Evolutionary conservation across 345 rosid species (phyloP).

Genomic region (Camelina laxa): DNA sequence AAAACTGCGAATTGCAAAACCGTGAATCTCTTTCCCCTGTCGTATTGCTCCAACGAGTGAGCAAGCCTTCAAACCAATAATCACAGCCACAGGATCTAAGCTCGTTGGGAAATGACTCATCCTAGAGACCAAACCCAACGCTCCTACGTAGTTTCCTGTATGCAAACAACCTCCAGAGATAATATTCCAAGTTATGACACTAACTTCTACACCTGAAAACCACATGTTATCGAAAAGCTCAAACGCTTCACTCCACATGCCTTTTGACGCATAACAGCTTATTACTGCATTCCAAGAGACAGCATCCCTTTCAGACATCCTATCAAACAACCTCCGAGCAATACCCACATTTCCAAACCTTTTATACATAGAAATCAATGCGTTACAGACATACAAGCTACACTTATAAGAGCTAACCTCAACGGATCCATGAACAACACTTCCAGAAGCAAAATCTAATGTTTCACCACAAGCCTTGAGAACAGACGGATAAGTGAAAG

Average conservation of each 20-base stretch:
- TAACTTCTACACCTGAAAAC: conserved; percentile 49
- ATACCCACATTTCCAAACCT: conserved; percentile 55
- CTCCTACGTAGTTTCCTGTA: conserved; percentile 54
- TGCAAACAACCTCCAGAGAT: conserved; percentile 62
- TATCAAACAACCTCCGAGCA: conserved; percentile 59
- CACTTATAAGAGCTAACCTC: conserved; percentile 44
- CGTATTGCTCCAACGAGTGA: conserved; percentile 59
- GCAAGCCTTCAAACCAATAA: conserved; percentile 73
- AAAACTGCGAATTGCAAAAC: conserved; percentile 55
- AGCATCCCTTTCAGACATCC: conserved; percentile 67
- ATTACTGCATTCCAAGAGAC: conserved; percentile 83
- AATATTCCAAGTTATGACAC: conserved; percentile 71
- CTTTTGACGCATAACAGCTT: conserved; percentile 62
- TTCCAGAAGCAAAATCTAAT: conserved; percentile 58
- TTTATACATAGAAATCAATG: conserved; percentile 81
- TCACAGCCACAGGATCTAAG: conserved; percentile 62
- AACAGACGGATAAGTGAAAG: conserved; percentile 78
- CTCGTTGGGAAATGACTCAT: conserved; percentile 48
- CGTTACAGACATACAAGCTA: conserved; percentile 71
- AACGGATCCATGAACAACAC: conserved; percentile 60
- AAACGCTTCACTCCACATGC: conserved; percentile 74
- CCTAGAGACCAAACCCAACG: conserved; percentile 59
- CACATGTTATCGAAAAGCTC: conserved; percentile 63
- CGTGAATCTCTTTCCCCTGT: conserved; percentile 71
- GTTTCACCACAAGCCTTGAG: conserved; percentile 79